A percentile compares a stretch with the other conserved stretches of the same genome.
phyloP scores from a whole-genome alignment of 768 basidiomycete genomes.

The Leucocoprinus leucothites region DNA sequence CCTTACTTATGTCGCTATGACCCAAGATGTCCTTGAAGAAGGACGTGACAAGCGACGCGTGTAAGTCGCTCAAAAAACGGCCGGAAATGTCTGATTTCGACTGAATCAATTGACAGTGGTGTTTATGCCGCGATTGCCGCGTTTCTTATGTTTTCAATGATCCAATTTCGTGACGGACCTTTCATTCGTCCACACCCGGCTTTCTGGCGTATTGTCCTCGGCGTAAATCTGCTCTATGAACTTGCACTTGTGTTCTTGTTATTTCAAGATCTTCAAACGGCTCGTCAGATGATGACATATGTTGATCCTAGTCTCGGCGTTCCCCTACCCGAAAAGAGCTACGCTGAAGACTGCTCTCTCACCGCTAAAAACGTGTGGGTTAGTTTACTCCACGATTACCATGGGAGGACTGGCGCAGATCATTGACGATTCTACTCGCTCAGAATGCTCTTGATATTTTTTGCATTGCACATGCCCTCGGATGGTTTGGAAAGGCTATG shows the following conservation, averaged over 20 bases:
- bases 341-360: slow-evolving; percentile 77
- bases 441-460: slow-evolving; percentile 85
- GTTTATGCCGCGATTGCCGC: slow-evolving; percentile 70
- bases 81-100: slow-evolving; percentile 1
- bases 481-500: slow-evolving; percentile 92
- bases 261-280: slow-evolving; percentile 80
- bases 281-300: slow-evolving; percentile 73
- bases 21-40: slow-evolving; percentile 82
- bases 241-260: slow-evolving; percentile 79
- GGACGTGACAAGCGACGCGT: slow-evolving; percentile 77
- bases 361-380: slow-evolving; percentile 68
- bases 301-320: slow-evolving; percentile 71
- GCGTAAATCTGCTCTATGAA: slow-evolving; percentile 81
- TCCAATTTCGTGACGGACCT: slow-evolving; percentile 89
- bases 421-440: slow-evolving; percentile 1
- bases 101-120: slow-evolving; percentile 44
- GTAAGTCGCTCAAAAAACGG: slow-evolving; percentile 40
- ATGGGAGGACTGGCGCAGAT: background rate
- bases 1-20: slow-evolving; percentile 79
- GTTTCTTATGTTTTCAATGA: slow-evolving; percentile 79
- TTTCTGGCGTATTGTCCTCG: slow-evolving; percentile 79
- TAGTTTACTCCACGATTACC: slow-evolving; percentile 17
- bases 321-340: slow-evolving; percentile 80
- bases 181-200: slow-evolving; percentile 87
- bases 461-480: slow-evolving; percentile 79